Base-by-base conservation (phyloP, 768 basidiomycete species). In the Postia placenta region DNA sequence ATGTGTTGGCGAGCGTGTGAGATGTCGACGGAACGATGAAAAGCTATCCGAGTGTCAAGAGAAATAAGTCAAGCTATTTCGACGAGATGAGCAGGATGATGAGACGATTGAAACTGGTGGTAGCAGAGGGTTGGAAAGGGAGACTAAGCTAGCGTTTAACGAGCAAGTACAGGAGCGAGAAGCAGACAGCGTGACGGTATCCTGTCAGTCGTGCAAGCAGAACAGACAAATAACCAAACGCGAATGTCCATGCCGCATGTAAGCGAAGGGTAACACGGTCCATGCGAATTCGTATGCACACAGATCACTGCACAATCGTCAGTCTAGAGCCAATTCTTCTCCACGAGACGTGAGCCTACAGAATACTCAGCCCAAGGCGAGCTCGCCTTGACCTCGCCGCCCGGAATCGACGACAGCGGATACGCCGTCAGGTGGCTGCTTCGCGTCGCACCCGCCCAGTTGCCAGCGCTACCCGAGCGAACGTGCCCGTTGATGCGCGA, bases 401-500 rank as follows among this genome's bases (percentile, higher is more conserved):
- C 78, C 3, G 79, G 76, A 59, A 79, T 81, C 6, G 81, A 69
- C 33, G 75, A 72, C 49, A 79, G 76, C 11, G 80, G 72, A 45
- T 65, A 64, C 14, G 62, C 60, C 22, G 57, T 52, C 56, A 79
- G 79, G 33, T 78, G 61, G 60, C 74, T 74, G 59, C 67, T 76
- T 62, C 70, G 75, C 42, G 82, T 76, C 56, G 85, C 72, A 58
- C 68, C 79, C 37, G 73, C 83, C 87, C 87, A 89, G 62, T 87
- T 89, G 26, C 86, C 86, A 23, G 83, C 84, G 63, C 87, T 89
- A 40, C 87, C 87, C 38, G 85, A 80, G 52, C 87, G 82, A 51
- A 80, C 79, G 60, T 90, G 87, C 30, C 84, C 83, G 48, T 73
- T 80, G 24, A 71, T 69, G 49, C 85, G 78, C 17, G 61, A 48